Evolutionary conservation across 2,329 filamentous ascomycete species (phyloP).

Genomic region (Talaromyces sp.): DNA sequence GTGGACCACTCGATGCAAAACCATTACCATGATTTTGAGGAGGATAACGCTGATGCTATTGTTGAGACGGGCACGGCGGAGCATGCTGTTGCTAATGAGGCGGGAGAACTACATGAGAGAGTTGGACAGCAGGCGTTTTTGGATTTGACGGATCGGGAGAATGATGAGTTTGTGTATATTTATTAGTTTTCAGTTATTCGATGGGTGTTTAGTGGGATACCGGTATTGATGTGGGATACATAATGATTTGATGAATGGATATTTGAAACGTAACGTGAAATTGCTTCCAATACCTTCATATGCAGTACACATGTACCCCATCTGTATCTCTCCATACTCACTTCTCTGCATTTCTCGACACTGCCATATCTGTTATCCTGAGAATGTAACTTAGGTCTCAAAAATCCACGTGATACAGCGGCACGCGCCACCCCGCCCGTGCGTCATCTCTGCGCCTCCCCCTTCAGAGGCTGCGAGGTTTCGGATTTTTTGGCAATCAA

Average conservation of each 20-base stretch:
- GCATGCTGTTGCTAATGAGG: neutral
- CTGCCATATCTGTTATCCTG: neutral
- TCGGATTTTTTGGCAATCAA: neutral
- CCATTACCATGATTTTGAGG: conserved; percentile 35
- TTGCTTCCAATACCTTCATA: too few relatives aligned
- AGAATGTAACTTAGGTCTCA: neutral
- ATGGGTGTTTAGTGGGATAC: too few relatives aligned
- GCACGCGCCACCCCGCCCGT: neutral
- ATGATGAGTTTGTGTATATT: conserved; percentile 63
- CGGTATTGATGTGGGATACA: neutral
- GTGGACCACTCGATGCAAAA: conserved; percentile 57
- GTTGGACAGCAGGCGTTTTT: conserved; percentile 49
- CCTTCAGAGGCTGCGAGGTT: neutral
- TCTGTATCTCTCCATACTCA: too few relatives aligned
- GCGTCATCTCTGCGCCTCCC: neutral
- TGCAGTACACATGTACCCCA: too few relatives aligned
- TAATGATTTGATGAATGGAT: neutral
- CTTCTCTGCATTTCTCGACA: too few relatives aligned
- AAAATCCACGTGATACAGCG: neutral
- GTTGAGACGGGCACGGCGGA: conserved; percentile 16
- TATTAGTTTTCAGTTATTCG: conserved; percentile 33
- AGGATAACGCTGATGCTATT: conserved; percentile 16
- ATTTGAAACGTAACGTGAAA: too few relatives aligned
- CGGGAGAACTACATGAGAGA: conserved; percentile 8
- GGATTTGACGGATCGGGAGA: conserved; percentile 60